Conservation (phyloP, 495 filamentous ascomycete species). For the Hyaloscypha hepaticicola region DNA sequence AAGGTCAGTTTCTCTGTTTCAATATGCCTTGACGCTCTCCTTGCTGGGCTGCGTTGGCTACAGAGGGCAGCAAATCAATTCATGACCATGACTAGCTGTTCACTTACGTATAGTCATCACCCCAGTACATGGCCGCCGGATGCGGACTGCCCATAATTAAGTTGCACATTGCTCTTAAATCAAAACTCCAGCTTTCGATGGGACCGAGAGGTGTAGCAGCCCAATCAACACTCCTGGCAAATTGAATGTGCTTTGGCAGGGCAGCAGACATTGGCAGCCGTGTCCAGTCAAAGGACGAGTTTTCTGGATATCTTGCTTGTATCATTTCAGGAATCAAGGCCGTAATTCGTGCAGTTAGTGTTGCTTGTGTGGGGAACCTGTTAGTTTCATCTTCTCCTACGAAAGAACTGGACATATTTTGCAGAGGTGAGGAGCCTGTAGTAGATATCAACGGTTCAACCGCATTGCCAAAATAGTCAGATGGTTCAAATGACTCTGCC, state of each 20-base stretch:
- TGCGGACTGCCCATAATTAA: slow-evolving; percentile 72
- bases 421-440: background rate
- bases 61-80: background rate
- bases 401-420: background rate
- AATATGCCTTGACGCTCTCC: too few relatives aligned
- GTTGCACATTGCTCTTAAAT: slow-evolving; percentile 63
- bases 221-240: slow-evolving; percentile 66
- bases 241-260: slow-evolving; percentile 61
- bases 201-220: slow-evolving; percentile 61
- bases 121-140: slow-evolving; percentile 74
- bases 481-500: slow-evolving; percentile 33
- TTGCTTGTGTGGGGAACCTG: slow-evolving; percentile 14
- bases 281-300: slow-evolving; percentile 66
- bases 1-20: background rate
- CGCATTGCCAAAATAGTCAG: slow-evolving; percentile 48
- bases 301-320: slow-evolving; percentile 13
- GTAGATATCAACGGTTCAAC: slow-evolving; percentile 4
- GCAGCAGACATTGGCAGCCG: slow-evolving; percentile 54
- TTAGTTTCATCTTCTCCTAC: background rate
- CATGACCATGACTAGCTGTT: background rate
- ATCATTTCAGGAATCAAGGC: slow-evolving; percentile 10
- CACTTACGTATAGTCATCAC: slow-evolving; percentile 49
- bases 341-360: slow-evolving; percentile 6
- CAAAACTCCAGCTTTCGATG: slow-evolving; percentile 61
- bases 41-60: background rate